Percentiles rank a stretch among this genome's conserved stretches.
phyloP scores from a whole-genome alignment of 2,329 filamentous ascomycete genomes.

The Emericellopsis atlantica region DNA sequence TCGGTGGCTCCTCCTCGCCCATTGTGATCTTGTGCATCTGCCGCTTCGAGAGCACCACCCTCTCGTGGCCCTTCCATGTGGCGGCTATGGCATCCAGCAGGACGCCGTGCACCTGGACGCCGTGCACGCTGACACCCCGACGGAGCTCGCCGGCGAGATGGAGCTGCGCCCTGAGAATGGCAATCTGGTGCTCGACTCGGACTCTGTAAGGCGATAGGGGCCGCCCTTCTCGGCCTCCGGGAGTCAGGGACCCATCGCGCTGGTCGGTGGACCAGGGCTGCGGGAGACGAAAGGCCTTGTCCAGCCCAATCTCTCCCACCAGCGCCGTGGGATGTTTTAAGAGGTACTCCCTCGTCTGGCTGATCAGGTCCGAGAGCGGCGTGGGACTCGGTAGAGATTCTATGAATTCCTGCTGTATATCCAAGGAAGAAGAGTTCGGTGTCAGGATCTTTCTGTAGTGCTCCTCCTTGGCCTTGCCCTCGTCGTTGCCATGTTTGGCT shows the following conservation, averaged over 20 bases:
- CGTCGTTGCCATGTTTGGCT: conserved; percentile 2
- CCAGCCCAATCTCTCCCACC: conserved; percentile 66
- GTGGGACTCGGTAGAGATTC: conserved; percentile 44
- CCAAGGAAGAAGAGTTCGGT: neutral
- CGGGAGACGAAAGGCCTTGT: conserved; percentile 66
- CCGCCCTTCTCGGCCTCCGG: conserved; percentile 59
- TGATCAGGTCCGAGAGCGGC: conserved; percentile 45
- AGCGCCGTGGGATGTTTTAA: conserved; percentile 48
- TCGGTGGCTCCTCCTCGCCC: conserved; percentile 15
- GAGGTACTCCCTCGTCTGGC: conserved; percentile 42
- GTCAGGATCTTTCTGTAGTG: conserved; percentile 58
- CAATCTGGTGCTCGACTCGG: conserved; percentile 53
- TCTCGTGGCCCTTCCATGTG: conserved; percentile 61
- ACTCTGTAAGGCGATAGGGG: conserved; percentile 57
- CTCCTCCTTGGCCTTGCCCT: conserved; percentile 23
- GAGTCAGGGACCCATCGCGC: conserved; percentile 35
- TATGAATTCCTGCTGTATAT: conserved; percentile 24
- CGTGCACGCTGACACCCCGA: conserved; percentile 56
- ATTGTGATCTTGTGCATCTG: conserved; percentile 38
- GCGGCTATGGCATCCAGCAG: conserved; percentile 52
- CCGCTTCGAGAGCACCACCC: conserved; percentile 43
- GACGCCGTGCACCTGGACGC: conserved; percentile 64
- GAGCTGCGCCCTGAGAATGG: conserved; percentile 56
- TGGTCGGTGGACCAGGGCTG: conserved; percentile 1
- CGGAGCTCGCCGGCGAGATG: conserved; percentile 54